Evolutionary conservation across 345 rosid species (phyloP).

Genomic region (Salix viminalis): DNA sequence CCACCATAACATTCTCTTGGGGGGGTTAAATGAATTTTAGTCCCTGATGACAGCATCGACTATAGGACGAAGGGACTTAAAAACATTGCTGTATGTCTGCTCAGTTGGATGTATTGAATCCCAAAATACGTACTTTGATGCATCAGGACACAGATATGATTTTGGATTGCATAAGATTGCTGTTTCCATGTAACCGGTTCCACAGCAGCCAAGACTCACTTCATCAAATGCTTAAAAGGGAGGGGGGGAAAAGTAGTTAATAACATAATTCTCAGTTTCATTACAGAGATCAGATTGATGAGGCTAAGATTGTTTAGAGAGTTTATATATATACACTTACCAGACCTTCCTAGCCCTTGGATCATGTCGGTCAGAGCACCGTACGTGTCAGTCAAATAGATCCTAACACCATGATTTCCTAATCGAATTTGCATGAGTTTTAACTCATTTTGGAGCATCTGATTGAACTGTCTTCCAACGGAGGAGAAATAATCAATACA

Average conservation of each 20-base stretch:
- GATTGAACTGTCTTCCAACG: slow-evolving; percentile 48
- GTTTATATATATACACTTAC: slow-evolving; percentile 15
- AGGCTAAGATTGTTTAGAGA: too few species aligned
- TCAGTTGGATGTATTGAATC: slow-evolving; percentile 88
- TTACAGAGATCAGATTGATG: too few species aligned
- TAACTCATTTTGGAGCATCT: slow-evolving; percentile 45
- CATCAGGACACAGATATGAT: slow-evolving; percentile 55
- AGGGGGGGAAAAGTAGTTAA: not conserved
- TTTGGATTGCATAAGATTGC: slow-evolving; percentile 54
- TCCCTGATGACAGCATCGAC: slow-evolving; percentile 30
- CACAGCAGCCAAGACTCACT: slow-evolving; percentile 68
- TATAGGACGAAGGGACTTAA: slow-evolving; percentile 28
- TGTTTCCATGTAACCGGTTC: slow-evolving; percentile 63
- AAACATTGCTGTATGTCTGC: slow-evolving; percentile 36
- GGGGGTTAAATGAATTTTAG: not conserved
- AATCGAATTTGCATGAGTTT: slow-evolving; percentile 25
- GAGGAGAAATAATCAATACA: slow-evolving; percentile 49
- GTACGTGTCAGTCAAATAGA: slow-evolving; percentile 39
- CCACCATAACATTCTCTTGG: too few species aligned
- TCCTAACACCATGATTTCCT: slow-evolving; percentile 35
- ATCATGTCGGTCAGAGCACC: slow-evolving; percentile 35
- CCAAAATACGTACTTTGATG: slow-evolving; percentile 69
- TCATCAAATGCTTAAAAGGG: slow-evolving; percentile 46
- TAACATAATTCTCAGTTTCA: not conserved
- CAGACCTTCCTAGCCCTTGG: slow-evolving; percentile 32